These are phyloP conservation scores for Umbelopsis sp. DNA, from an alignment of 192 early-diverging fungal genomes.

Conservation along the genomic window DNA sequence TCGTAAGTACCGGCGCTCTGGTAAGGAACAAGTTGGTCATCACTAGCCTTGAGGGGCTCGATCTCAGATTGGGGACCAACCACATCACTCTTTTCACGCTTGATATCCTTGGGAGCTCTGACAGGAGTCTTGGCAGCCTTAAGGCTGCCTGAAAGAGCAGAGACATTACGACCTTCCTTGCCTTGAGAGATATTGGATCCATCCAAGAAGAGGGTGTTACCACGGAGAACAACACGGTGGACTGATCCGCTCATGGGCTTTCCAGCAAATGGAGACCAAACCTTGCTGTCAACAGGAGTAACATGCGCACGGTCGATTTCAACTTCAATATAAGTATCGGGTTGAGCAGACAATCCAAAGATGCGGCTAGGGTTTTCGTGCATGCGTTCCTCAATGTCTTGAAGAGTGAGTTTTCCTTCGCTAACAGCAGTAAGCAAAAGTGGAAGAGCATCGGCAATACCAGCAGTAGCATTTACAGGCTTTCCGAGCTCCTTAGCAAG, in stretches of 20 bases:
- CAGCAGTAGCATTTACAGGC: constrained; percentile 41
- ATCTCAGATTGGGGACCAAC: constrained; percentile 30
- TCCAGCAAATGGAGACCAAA: constrained; percentile 65
- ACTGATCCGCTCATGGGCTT: constrained; percentile 70
- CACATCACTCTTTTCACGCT: constrained; percentile 18
- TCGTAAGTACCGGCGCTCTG: constrained; percentile 32
- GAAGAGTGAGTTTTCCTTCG: constrained; percentile 74
- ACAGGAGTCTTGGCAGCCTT: constrained; percentile 21
- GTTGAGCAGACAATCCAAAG: constrained; percentile 90
- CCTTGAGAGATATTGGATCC: constrained; percentile 55
- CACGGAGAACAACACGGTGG: constrained; percentile 88
- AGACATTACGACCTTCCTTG: constrained; percentile 49
- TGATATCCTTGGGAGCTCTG: constrained; percentile 26
- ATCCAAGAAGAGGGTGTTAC: constrained; percentile 86
- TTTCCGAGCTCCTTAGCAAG: constrained; percentile 58
- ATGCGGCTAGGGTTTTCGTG: constrained; percentile 88
- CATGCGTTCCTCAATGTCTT: constrained; percentile 75
- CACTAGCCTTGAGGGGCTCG: constrained; percentile 4
- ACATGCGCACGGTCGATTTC: constrained; percentile 76
- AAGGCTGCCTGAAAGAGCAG: constrained; percentile 39
- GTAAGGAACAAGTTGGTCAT: constrained; percentile 14
- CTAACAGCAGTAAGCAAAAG: constrained; percentile 82
- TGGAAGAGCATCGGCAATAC: constrained; percentile 71
- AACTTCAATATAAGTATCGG: constrained; percentile 93
- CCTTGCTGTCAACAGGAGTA: constrained; percentile 42